Evolutionary conservation across 2,329 filamentous ascomycete genomes (phyloP).

Genomic region (Tolypocladium endophyticum): DNA sequence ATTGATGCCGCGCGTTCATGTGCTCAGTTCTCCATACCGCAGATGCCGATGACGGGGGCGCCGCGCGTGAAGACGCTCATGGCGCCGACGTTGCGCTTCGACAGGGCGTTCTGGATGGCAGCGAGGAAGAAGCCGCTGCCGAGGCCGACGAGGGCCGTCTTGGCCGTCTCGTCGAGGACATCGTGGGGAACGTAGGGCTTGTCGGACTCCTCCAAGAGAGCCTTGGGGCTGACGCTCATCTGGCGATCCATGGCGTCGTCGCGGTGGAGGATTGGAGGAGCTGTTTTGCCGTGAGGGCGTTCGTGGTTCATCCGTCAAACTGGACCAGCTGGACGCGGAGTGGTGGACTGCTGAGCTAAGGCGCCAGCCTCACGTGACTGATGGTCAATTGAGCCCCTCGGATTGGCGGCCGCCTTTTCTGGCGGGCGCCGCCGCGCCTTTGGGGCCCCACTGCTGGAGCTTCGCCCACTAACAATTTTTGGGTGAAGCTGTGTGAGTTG

Average conservation of each 20-base stretch:
- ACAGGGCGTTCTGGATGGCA: constrained; percentile 77
- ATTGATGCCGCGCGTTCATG: not conserved
- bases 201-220: constrained; percentile 11
- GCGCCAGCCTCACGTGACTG: constrained; percentile 20
- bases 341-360: constrained; percentile 2
- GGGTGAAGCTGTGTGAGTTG: not conserved
- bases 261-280: constrained; percentile 9
- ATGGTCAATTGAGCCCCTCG: constrained; percentile 20
- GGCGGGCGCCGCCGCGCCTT: not conserved
- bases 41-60: constrained; percentile 57
- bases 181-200: constrained; percentile 59
- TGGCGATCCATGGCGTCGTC: constrained; percentile 22
- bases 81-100: constrained; percentile 70
- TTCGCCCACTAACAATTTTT: not conserved
- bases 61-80: constrained; percentile 72
- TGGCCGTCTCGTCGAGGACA: constrained; percentile 57
- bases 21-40: constrained; percentile 15
- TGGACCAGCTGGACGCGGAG: not conserved
- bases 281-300: constrained; percentile 12
- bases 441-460: not conserved
- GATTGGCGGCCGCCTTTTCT: constrained; percentile 15
- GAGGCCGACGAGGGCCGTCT: constrained; percentile 54
- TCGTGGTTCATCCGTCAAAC: not conserved
- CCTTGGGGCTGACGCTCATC: constrained; percentile 14
- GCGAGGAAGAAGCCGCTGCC: constrained; percentile 61